Conservation (phyloP, 116 monocot species). For the Zostera marina region DNA sequence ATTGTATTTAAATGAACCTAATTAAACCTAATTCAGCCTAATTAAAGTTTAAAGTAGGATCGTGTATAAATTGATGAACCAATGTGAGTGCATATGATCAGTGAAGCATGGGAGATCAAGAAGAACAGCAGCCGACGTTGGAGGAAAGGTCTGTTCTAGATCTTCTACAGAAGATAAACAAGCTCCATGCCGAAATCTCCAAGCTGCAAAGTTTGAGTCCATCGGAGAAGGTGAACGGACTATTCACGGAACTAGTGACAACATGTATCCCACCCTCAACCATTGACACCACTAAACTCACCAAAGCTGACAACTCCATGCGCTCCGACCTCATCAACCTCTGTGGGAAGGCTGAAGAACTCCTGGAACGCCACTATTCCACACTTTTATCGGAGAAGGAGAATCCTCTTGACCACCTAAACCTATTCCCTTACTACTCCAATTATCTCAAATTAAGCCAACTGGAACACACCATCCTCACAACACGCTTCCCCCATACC, state of each 20-base stretch:
- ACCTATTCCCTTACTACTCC: conserved; percentile 31
- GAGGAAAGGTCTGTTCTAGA: too few species aligned
- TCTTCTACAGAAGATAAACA: background rate
- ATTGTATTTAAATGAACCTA: too few species aligned
- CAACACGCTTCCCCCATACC: background rate
- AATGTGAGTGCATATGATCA: too few species aligned
- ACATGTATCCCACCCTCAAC: conserved; percentile 13
- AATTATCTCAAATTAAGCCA: conserved; percentile 29
- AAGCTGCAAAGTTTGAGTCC: background rate
- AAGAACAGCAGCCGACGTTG: too few species aligned
- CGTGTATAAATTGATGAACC: too few species aligned
- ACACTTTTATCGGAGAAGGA: conserved; percentile 9
- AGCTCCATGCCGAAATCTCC: background rate
- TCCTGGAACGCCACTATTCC: conserved; percentile 35
- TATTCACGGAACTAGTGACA: conserved; percentile 35
- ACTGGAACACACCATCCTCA: conserved; percentile 28
- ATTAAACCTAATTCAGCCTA: too few species aligned
- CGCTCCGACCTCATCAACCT: conserved; percentile 18
- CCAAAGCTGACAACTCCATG: conserved; percentile 6
- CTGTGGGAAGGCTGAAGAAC: conserved; percentile 27
- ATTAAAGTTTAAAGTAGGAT: too few species aligned
- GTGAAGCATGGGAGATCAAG: too few species aligned
- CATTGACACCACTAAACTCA: conserved; percentile 8
- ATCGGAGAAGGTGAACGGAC: conserved; percentile 8
- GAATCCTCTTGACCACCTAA: conserved; percentile 21